Evolutionary conservation across 2,329 filamentous ascomycete species (phyloP).

Genomic region (Aspergillus pseudoviridinutans): DNA sequence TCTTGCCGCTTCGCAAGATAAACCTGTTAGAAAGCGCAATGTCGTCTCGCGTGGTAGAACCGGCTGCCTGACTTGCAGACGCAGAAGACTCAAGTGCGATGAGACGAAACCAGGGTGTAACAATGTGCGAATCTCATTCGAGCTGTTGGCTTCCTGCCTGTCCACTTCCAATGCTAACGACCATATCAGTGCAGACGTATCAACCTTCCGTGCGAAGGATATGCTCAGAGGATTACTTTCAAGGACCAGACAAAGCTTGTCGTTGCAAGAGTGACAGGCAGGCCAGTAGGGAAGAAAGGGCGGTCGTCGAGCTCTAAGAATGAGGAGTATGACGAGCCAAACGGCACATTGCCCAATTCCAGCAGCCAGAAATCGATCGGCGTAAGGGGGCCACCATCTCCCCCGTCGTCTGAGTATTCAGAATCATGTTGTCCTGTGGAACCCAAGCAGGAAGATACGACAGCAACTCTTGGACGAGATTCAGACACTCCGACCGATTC

Average conservation of each 20-base stretch:
- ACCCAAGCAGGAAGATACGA: background rate
- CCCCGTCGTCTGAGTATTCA: background rate
- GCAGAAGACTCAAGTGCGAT: conserved; percentile 11
- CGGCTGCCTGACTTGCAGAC: conserved; percentile 14
- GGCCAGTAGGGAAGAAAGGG: background rate
- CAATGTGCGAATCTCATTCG: conserved; percentile 4
- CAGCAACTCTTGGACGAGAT: background rate
- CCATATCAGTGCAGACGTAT: conserved; percentile 9
- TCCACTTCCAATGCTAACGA: background rate
- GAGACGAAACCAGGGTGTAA: conserved; percentile 14
- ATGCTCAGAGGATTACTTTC: conserved; percentile 13
- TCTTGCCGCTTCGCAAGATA: background rate
- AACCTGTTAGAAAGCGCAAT: conserved; percentile 11
- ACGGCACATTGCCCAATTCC: background rate
- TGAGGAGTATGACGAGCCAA: background rate
- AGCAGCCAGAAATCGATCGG: background rate
- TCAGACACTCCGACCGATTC: background rate
- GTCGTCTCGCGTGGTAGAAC: conserved; percentile 15
- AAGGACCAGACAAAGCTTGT: conserved; percentile 14
- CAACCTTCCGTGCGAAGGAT: conserved; percentile 12
- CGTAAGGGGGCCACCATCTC: background rate
- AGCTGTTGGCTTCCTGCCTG: background rate
- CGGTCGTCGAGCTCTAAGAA: background rate
- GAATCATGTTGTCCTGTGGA: background rate
- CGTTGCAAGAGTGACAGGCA: conserved; percentile 7